Base-by-base conservation (phyloP, 2,329 filamentous ascomycete genomes). In the Blastomyces silverae region DNA sequence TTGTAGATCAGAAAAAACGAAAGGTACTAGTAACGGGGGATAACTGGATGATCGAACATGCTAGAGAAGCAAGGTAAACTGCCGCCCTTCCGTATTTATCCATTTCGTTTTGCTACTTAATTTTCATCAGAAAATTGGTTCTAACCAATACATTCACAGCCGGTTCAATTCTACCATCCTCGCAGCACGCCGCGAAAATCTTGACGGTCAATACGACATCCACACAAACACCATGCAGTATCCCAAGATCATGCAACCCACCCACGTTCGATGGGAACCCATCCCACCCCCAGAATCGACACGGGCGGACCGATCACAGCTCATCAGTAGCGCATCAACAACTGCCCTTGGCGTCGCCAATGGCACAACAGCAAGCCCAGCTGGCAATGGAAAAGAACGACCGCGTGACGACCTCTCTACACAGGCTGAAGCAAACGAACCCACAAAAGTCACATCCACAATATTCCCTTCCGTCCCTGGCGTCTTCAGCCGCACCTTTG, bases 31-130 rank as follows among this genome's bases (percentile, higher is more conserved):
- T 97, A 66, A 97, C 92, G 63, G 91, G 95, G 71, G 87, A 89
- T 65, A 99, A 97, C 75, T 99, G 94, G 94, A 94, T 96, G 84
- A 82, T 94, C 65, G 92, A 97, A 79, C 94, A 99, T 78, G 92
- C 92, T 37, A 86, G 90, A 61, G 91, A 93, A 75, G 91, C 93
- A 64, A 93, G 89, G 92, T 95, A 83, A 39, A 52, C 28, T 79
- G 59, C 37, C 13, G 37, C 28, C 52, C 52, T 20, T 48, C 42
- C 62, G 58, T 46, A 39, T 52, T 6, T 22, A 28, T 53, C 48
- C 10, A n/a, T 25, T 50, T 50, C n/a, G n/a, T 13, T 50, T 22
- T 50, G 1, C 61, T 39, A 37, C 8, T 31, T 64, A 42, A n/a
- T 46, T 44, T 7, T 46, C 37, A 22, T 34, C 28, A 44, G 3